phyloP scores from a whole-genome alignment of 495 filamentous ascomycete genomes.

The Platismatia glauca region DNA sequence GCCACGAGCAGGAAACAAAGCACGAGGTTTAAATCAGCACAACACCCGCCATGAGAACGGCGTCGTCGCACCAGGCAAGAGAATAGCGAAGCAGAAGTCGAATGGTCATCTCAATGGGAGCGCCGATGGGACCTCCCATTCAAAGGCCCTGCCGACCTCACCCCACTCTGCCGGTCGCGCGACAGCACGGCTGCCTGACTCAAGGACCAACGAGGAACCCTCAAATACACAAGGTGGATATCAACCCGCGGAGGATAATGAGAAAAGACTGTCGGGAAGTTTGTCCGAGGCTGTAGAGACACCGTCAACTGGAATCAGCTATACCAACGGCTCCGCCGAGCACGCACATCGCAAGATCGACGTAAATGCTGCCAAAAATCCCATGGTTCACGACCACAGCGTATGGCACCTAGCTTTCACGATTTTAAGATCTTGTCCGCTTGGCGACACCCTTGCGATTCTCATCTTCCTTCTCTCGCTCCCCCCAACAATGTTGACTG shows the following conservation, averaged over 20 bases:
- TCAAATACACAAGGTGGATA: constrained; percentile 5
- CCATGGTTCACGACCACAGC: constrained; percentile 52
- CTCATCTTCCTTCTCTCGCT: constrained; percentile 94
- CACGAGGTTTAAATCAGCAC: constrained; percentile 47
- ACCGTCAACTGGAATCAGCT: constrained; percentile 18
- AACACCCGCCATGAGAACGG: constrained; percentile 86
- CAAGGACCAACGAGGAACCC: constrained; percentile 13
- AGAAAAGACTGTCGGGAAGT: constrained; percentile 1
- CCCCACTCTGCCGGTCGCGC: constrained; percentile 36
- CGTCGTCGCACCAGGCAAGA: constrained; percentile 73
- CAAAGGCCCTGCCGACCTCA: constrained; percentile 35
- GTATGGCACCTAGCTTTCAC: constrained; percentile 68
- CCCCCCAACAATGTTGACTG: constrained; percentile 80
- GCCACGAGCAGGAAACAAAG: constrained; percentile 48
- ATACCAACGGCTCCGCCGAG: constrained; percentile 31
- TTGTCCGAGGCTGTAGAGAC: constrained; percentile 10
- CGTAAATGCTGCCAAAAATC: constrained; percentile 58
- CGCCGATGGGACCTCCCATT: constrained; percentile 41
- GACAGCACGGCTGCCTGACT: constrained; percentile 31
- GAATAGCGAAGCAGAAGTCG: constrained; percentile 60
- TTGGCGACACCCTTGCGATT: constrained; percentile 94
- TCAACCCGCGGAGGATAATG: neutral
- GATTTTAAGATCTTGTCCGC: constrained; percentile 80
- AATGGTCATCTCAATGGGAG: constrained; percentile 51
- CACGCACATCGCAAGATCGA: constrained; percentile 52